These are phyloP conservation scores for Apiospora pterosperma DNA, from an alignment of 2,329 filamentous ascomycete species.

Conservation along the genomic window DNA sequence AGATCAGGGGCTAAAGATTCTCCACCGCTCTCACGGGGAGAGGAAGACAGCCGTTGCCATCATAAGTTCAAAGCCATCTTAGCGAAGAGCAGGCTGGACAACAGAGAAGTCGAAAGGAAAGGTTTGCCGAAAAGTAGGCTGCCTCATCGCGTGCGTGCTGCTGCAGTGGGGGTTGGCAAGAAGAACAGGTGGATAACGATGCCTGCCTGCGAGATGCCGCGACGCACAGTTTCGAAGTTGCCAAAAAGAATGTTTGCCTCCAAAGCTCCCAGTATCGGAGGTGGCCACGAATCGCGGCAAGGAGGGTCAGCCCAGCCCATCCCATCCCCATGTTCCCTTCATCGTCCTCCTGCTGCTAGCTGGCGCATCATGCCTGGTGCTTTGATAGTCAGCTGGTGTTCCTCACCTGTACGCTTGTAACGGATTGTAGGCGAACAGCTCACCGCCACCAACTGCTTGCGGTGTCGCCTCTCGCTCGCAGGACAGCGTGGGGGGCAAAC, in stretches of 20 bases:
- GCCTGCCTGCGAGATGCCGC: constrained; percentile 29
- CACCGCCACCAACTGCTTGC: background rate
- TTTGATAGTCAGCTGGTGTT: background rate
- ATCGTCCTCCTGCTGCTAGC: constrained; percentile 21
- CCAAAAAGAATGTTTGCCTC: constrained; percentile 41
- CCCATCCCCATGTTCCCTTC: constrained; percentile 15
- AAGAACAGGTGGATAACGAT: constrained; percentile 15
- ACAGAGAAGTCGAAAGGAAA: constrained; percentile 14
- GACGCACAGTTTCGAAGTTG: constrained; percentile 37
- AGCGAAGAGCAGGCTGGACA: constrained; percentile 16
- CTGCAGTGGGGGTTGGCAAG: constrained; percentile 24
- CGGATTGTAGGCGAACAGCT: background rate
- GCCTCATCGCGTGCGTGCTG: constrained; percentile 22
- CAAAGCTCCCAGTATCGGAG: constrained; percentile 36
- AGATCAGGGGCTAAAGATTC: background rate
- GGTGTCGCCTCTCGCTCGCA: background rate
- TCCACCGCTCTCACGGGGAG: constrained; percentile 17
- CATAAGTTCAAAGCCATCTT: constrained; percentile 19
- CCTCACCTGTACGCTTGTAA: background rate
- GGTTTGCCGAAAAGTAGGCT: constrained; percentile 16
- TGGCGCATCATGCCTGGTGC: constrained; percentile 26
- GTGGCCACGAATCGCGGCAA: constrained; percentile 31
- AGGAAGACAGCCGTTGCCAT: constrained; percentile 10
- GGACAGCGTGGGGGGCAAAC: background rate
- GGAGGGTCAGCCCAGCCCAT: constrained; percentile 35